These are phyloP conservation scores for Isatis tinctoria DNA, from an alignment of 345 rosid species.

Conservation along the genomic window DNA sequence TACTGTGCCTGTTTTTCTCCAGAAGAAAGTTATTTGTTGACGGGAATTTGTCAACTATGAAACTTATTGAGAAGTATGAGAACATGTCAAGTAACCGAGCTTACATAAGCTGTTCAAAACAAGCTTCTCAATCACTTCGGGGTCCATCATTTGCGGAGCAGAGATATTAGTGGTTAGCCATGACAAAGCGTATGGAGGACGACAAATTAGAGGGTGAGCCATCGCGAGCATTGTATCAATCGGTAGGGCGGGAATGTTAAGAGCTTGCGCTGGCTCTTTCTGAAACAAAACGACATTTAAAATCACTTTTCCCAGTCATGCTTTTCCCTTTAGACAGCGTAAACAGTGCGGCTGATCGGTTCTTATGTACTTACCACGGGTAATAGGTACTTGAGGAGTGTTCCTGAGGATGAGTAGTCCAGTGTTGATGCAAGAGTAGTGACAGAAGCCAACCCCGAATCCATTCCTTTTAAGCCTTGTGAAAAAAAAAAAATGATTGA, in stretches of 20 bases:
- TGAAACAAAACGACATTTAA: slow-evolving; percentile 27
- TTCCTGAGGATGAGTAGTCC: slow-evolving; percentile 68
- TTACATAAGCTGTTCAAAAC: slow-evolving; percentile 61
- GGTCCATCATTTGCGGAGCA: slow-evolving; percentile 68
- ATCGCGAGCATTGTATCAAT: slow-evolving; percentile 54
- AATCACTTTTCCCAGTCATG: not conserved
- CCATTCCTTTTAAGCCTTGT: slow-evolving; percentile 57
- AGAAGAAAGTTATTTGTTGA: not conserved
- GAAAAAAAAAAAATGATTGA: not conserved
- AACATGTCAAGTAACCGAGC: slow-evolving; percentile 9
- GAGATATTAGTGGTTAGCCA: slow-evolving; percentile 61
- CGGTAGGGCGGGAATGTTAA: slow-evolving; percentile 63
- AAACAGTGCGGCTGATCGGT: not conserved
- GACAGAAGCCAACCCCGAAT: slow-evolving; percentile 61
- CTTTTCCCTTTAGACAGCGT: not conserved
- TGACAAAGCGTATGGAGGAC: slow-evolving; percentile 61
- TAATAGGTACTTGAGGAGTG: slow-evolving; percentile 63
- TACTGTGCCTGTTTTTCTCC: slow-evolving; percentile 47
- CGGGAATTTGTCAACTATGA: not conserved
- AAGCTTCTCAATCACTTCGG: slow-evolving; percentile 63
- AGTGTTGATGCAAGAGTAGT: slow-evolving; percentile 73
- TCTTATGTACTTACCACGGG: slow-evolving; percentile 57
- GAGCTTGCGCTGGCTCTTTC: slow-evolving; percentile 62
- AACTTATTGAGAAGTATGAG: not conserved
- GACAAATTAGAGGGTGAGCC: slow-evolving; percentile 54